Evolutionary conservation across 129 eudicot species (phyloP).

Genomic region (Sambucus nigra): DNA sequence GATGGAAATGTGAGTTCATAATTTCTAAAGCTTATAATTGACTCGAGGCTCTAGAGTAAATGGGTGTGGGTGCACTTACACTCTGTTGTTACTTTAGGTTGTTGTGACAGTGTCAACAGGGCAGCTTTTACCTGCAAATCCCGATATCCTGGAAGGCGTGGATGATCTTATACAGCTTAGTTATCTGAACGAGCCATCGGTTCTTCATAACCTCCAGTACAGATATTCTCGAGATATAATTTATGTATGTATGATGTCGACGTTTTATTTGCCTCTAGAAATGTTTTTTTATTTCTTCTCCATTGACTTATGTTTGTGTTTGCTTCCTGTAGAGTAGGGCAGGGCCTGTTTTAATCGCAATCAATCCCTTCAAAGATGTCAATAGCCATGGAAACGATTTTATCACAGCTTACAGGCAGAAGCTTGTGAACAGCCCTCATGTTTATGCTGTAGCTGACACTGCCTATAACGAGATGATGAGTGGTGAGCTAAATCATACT

Average conservation of each 20-base stretch:
- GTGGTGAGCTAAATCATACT: constrained; percentile 32
- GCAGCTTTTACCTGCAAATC: constrained; percentile 81
- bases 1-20: constrained; percentile 69
- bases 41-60: constrained; percentile 2
- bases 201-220: constrained; percentile 68
- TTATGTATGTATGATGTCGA: constrained; percentile 45
- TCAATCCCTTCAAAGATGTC: constrained; percentile 82
- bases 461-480: constrained; percentile 67
- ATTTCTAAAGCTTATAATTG: constrained; percentile 7
- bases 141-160: constrained; percentile 80
- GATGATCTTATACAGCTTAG: constrained; percentile 78
- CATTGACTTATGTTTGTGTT: constrained; percentile 10
- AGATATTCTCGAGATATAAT: constrained; percentile 68
- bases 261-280: constrained; percentile 10
- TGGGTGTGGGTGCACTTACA: constrained; percentile 4
- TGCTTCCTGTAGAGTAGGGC: constrained; percentile 65
- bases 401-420: constrained; percentile 62
- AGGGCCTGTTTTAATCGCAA: constrained; percentile 73
- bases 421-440: constrained; percentile 81
- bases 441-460: constrained; percentile 60
- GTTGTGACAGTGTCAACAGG: constrained; percentile 42
- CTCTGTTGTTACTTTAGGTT: constrained; percentile 34
- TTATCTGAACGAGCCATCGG: constrained; percentile 93
- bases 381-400: constrained; percentile 47
- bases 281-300: background rate